Conservation (phyloP, 2,329 filamentous ascomycete species). For the Drechslerella coelobrocha region DNA sequence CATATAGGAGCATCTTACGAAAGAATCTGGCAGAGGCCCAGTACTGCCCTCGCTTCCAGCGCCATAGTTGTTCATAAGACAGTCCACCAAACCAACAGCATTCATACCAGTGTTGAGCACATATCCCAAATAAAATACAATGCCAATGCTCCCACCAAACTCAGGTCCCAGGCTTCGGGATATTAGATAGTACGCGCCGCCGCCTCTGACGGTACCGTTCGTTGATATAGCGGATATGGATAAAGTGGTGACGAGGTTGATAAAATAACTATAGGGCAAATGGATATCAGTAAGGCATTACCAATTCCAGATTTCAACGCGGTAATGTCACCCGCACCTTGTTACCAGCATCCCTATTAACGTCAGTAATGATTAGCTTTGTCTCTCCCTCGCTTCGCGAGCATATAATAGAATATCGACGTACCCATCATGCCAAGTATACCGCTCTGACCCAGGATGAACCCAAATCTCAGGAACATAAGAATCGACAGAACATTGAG, state of each 20-base stretch:
- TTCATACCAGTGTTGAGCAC: slow-evolving; percentile 87
- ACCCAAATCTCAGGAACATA: slow-evolving; percentile 89
- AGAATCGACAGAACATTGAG: slow-evolving; percentile 88
- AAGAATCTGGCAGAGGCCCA: slow-evolving; percentile 67
- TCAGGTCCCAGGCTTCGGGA: slow-evolving; percentile 84
- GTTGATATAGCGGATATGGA: slow-evolving; percentile 88
- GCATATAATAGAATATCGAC: slow-evolving; percentile 52
- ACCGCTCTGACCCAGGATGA: slow-evolving; percentile 80
- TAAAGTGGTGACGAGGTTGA: slow-evolving; percentile 83
- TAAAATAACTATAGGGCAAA: slow-evolving; percentile 64
- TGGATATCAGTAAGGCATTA: neutral
- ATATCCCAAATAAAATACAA: slow-evolving; percentile 90
- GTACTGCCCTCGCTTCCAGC: slow-evolving; percentile 64
- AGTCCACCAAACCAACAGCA: slow-evolving; percentile 83
- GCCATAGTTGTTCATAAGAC: slow-evolving; percentile 77
- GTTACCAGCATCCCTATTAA: slow-evolving; percentile 60
- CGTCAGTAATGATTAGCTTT: neutral
- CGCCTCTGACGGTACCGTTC: slow-evolving; percentile 85
- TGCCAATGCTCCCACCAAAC: slow-evolving; percentile 85
- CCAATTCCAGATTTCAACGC: neutral
- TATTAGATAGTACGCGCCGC: slow-evolving; percentile 87
- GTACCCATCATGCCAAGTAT: slow-evolving; percentile 79
- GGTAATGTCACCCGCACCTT: slow-evolving; percentile 63
- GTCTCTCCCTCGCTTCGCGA: neutral
- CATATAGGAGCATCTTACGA: slow-evolving; percentile 48